Evolutionary conservation across 768 basidiomycete genomes (phyloP).

Genomic region (Podaxis mareebaensis): DNA sequence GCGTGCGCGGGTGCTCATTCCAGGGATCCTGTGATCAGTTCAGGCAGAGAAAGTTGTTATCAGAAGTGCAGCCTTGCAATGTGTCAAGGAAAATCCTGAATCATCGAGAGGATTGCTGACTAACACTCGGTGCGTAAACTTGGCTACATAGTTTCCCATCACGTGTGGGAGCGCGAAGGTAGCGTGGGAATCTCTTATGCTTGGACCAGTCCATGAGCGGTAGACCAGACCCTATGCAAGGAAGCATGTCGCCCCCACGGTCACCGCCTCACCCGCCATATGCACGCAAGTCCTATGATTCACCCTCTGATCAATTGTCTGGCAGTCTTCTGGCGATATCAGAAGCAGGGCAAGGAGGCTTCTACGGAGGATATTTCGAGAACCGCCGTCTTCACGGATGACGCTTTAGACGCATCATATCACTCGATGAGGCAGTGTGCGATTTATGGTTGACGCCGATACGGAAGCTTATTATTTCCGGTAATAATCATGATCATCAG

Average conservation of each 20-base stretch:
- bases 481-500: neutral
- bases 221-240: neutral
- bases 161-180: neutral
- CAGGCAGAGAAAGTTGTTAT: constrained; percentile 7
- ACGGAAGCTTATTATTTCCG: neutral
- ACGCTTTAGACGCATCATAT: neutral
- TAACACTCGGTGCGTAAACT: neutral
- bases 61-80: neutral
- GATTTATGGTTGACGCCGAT: neutral
- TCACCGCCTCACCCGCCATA: neutral
- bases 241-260: neutral
- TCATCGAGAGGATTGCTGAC: constrained; percentile 8
- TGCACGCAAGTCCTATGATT: constrained; percentile 4
- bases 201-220: neutral
- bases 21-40: neutral
- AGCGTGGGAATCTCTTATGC: neutral
- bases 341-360: neutral
- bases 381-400: constrained; percentile 5
- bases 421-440: neutral
- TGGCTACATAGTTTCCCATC: constrained; percentile 10
- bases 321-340: constrained; percentile 4
- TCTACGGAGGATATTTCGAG: constrained; percentile 2
- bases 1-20: constrained; percentile 50
- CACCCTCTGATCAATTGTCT: neutral
- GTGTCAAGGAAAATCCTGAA: constrained; percentile 14